Conservation (phyloP, 1,284 basidiomycete genomes). For the Erythrobasidium hasegawianum region DNA sequence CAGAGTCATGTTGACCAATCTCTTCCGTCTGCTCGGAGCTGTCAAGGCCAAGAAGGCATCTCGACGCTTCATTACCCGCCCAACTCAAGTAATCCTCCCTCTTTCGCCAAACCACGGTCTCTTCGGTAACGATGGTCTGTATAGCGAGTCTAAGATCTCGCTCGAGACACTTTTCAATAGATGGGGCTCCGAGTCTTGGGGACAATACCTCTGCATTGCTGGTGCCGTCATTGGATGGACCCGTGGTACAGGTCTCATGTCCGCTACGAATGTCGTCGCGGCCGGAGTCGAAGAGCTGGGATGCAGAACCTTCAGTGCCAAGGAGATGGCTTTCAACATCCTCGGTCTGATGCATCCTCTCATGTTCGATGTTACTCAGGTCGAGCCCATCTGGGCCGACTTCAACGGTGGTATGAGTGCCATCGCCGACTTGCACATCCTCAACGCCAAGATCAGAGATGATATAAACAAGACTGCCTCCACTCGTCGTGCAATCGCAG, state of each 20-base stretch:
- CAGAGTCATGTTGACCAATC: conserved; percentile 68
- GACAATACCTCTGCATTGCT: conserved; percentile 94
- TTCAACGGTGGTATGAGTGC: conserved; percentile 96
- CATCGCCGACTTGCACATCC: conserved; percentile 86
- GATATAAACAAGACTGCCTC: conserved; percentile 75
- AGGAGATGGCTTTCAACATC: conserved; percentile 99
- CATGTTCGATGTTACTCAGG: conserved; percentile 99
- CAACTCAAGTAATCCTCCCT: conserved; percentile 95
- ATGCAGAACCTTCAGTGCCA: conserved; percentile 94
- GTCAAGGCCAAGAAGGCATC: conserved; percentile 98
- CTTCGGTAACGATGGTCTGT: conserved; percentile 96
- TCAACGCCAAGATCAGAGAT: conserved; percentile 79
- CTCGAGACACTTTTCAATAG: conserved; percentile 96
- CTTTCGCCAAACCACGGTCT: conserved; percentile 96
- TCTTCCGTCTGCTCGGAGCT: conserved; percentile 89
- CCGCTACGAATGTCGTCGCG: conserved; percentile 88
- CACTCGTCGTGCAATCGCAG: conserved; percentile 83
- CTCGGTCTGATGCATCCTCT: conserved; percentile 95
- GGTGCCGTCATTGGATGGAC: conserved; percentile 87
- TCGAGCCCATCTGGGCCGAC: conserved; percentile 98
- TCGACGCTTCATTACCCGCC: conserved; percentile 90
- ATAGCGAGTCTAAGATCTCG: conserved; percentile 97
- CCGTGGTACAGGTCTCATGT: conserved; percentile 97
- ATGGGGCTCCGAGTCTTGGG: conserved; percentile 98
- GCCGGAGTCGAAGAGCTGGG: conserved; percentile 90